Base-by-base conservation (phyloP, 257 asterid genomes). In the Penstemon eatonii region DNA sequence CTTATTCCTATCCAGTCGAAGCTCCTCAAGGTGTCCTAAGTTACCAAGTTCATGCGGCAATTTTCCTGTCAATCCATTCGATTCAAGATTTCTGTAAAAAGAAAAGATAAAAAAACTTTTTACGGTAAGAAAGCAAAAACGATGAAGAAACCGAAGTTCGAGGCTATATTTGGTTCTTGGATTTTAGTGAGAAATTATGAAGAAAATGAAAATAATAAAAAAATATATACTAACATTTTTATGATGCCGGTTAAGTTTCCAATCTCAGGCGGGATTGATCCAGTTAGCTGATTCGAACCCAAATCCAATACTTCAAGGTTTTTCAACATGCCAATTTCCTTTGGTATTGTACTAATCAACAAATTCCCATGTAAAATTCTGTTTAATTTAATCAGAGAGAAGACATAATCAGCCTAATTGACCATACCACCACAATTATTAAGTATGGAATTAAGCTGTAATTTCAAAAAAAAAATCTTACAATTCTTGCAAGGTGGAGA, bases 311-410 rank as follows among this genome's bases (percentile, higher is more conserved):
- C 89, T 80, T 75, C 84, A 74, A 93, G 88, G 69, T 82, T 78
- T 67, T 84, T 86, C 78, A 93, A 78, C 82, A 72, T 54, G 44
- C 96, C 89, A 65, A 93, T 79, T 76, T 90, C 90, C 77, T 78
- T 84, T 0, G 98, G 97, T 56, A 93, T 90, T 6, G 90, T 70
- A 49, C 97, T 94, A 64, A 80, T 73, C 81, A 93, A 80, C 56
- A 72, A 45, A 78, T 93, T 93, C 44, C 88, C 94, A 61, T 84
- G 94, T 84, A 93, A 80, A 69, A 84, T 77, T 80, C 98, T 92
- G 82, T 44, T 65, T 25, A 25, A 25, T 25, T 25, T 25, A 52
- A 75, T 9, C 36, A 55, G 56, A 78, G 43, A 25, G 66, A 40
- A 67, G 56, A 60, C 6, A 62, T 38, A 68, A 70, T 79, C 57